A percentile compares a stretch with the other conserved stretches of the same genome.
phyloP scores from a whole-genome alignment of 1,284 basidiomycete species.

The Leucoagaricus sp. region DNA sequence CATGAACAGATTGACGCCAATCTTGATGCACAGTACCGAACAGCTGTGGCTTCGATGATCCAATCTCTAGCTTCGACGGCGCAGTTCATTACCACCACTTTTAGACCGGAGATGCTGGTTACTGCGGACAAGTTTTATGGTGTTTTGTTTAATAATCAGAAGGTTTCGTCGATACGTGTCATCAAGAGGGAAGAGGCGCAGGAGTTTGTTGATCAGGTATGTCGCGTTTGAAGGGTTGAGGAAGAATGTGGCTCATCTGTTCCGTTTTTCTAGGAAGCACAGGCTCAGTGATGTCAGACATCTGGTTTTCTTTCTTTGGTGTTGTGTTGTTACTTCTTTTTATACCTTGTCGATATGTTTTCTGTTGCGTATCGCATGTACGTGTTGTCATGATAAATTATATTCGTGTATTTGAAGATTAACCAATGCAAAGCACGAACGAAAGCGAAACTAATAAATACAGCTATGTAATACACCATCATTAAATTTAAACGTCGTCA shows the following conservation, averaged over 20 bases:
- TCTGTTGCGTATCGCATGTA: neutral
- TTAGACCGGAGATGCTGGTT: conserved; percentile 91
- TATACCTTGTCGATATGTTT: neutral
- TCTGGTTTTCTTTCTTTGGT: neutral
- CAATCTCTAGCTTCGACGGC: conserved; percentile 46
- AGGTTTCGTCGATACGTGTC: conserved; percentile 84
- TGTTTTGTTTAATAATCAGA: conserved; percentile 98
- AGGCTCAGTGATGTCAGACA: conserved; percentile 43
- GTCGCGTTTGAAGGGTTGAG: conserved; percentile 19
- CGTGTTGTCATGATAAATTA: neutral
- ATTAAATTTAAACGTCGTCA: no score
- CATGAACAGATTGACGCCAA: conserved; percentile 87
- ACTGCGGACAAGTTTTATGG: conserved; percentile 97
- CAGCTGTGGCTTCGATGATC: conserved; percentile 97
- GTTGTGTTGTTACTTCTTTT: neutral
- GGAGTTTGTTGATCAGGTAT: conserved; percentile 86
- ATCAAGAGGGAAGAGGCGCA: conserved; percentile 86
- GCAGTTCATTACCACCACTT: neutral
- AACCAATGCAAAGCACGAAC: neutral
- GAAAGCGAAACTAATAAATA: no score
- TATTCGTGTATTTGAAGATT: neutral
- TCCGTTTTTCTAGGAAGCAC: conserved; percentile 45
- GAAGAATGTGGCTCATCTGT: conserved; percentile 6
- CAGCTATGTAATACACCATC: no score
- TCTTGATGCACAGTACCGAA: conserved; percentile 96